These are phyloP conservation scores for Petunia secreta DNA, from an alignment of 257 asterid genomes.

Conservation along the genomic window DNA sequence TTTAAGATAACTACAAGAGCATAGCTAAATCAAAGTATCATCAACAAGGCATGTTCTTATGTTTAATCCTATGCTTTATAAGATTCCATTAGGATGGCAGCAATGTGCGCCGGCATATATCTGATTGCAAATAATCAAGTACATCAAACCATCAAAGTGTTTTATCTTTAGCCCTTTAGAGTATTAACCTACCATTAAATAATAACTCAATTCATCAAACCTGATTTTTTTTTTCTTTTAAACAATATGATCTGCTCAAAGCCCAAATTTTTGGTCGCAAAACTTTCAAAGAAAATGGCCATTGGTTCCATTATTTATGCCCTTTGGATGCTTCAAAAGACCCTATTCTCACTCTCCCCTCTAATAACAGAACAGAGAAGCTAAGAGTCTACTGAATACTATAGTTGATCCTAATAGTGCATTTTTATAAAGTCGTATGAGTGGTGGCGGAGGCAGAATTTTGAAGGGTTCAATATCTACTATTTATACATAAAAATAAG, in stretches of 20 bases:
- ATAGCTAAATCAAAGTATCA: neutral
- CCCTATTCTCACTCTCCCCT: neutral
- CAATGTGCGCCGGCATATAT: neutral
- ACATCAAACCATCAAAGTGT: neutral
- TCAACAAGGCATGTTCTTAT: constrained; percentile 20
- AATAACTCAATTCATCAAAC: neutral
- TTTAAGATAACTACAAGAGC: neutral
- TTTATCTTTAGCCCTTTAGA: neutral
- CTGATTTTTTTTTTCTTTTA: too few relatives aligned
- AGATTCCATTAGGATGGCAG: constrained; percentile 9
- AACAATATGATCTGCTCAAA: neutral
- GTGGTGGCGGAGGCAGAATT: too few relatives aligned
- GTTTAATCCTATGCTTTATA: neutral
- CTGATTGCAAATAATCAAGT: neutral
- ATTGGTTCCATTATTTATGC: neutral
- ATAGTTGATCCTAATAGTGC: too few relatives aligned
- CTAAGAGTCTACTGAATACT: too few relatives aligned
- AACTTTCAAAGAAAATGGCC: neutral
- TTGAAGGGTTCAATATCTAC: too few relatives aligned
- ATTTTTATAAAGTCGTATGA: too few relatives aligned
- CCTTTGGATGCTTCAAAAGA: neutral
- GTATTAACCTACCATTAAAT: neutral
- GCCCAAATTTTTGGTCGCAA: neutral
- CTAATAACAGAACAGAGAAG: too few relatives aligned
- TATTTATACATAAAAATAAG: too few relatives aligned